phyloP scores from a whole-genome alignment of 2,329 filamentous ascomycete species.

The Hirsutella minnesotensis region DNA sequence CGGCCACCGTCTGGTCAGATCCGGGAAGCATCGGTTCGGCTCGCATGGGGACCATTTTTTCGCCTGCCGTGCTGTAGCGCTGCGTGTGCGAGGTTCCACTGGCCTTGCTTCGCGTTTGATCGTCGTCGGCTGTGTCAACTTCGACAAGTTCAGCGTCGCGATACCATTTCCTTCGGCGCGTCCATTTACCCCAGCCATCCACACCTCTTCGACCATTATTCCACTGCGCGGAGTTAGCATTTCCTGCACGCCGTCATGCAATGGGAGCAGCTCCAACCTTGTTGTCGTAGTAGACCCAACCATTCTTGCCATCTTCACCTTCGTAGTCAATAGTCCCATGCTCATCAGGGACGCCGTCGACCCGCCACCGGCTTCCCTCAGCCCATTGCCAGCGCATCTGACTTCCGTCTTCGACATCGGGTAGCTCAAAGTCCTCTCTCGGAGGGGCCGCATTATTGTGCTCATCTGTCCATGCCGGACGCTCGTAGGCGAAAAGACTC shows the following conservation, averaged over 20 bases:
- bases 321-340: slow-evolving; percentile 35
- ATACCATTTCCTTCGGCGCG: slow-evolving; percentile 87
- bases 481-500: slow-evolving; percentile 81
- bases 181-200: slow-evolving; percentile 93
- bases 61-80: slow-evolving; percentile 22
- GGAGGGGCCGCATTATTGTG: slow-evolving; percentile 71
- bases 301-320: slow-evolving; percentile 51
- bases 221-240: slow-evolving; percentile 51
- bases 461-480: slow-evolving; percentile 89
- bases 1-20: slow-evolving; percentile 12
- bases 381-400: slow-evolving; percentile 63
- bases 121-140: slow-evolving; percentile 28
- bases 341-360: slow-evolving; percentile 60
- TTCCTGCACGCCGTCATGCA: background rate
- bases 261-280: slow-evolving; percentile 48
- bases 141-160: slow-evolving; percentile 93
- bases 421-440: slow-evolving; percentile 57
- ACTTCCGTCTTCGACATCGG: slow-evolving; percentile 48
- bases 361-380: slow-evolving; percentile 70
- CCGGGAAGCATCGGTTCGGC: slow-evolving; percentile 9
- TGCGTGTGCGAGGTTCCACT: slow-evolving; percentile 14
- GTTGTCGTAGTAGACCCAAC: slow-evolving; percentile 97
- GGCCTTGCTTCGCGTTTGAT: slow-evolving; percentile 18
- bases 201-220: slow-evolving; percentile 70
- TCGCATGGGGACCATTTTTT: slow-evolving; percentile 22